Base-by-base conservation (phyloP, 805 yeast species). In the Teunomyces cretensis region DNA sequence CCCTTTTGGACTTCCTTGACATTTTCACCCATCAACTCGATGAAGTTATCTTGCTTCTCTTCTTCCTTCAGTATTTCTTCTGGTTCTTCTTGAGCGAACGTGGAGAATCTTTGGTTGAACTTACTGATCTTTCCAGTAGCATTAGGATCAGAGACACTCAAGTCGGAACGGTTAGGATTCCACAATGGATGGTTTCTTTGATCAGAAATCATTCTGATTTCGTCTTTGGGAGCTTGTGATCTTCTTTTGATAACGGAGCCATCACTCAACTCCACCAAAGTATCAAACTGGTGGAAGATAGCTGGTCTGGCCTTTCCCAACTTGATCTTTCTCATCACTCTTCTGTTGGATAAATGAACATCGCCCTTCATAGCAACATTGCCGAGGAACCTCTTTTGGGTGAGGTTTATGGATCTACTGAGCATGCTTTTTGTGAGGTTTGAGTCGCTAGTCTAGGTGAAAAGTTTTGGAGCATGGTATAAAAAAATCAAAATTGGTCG, bases 261-360 rank as follows among this genome's bases (percentile, higher is more conserved):
- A 63, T 94, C 99, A 53, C 95, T 85, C 47, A 91, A 76, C 67
- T 92, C 96, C n/a, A 94, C 91, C 30, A 77, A 67, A 27, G 91
- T 86, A 52, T 92, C 90, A 63, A 94, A 94, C 64, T 88, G 88
- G 69, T 92, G 80, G 67, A 88, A 91, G 33, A 94, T 86, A 28
- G 97, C 90, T 1, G 98, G 97, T 67, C 97, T 81, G 13, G 96
- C 90, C 62, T 86, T 86, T 45, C 97, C 97, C 45, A 84, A 67
- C 48, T 72, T 66, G 55, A 87, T 85, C 62, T 81, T 84, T 62
- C 80, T 83, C 66, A 78, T 63, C 42, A 88, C 89, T 68, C 92
- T 78, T 58, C 74, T 62, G 47, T 57, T 62, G 39, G 75, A 70
- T 38, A 72, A 69, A 42, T 68, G 68, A 26, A 72, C 77, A 39